Percentiles rank a stretch among this genome's conserved stretches.
phyloP scores from a whole-genome alignment of 2,329 filamentous ascomycete genomes.

The Epichloe scottii region DNA sequence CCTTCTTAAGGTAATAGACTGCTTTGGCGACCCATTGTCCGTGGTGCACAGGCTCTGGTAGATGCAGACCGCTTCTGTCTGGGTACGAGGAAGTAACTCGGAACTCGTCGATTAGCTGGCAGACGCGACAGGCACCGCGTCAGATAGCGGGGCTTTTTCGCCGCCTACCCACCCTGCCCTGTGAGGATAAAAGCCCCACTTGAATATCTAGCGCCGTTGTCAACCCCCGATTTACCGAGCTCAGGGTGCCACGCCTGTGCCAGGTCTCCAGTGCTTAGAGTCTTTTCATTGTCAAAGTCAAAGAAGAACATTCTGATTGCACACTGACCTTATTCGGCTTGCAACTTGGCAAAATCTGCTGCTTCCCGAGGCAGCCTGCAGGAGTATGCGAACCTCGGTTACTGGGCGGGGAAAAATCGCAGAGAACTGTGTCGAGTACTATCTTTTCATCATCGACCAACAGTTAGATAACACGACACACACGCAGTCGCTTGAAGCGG shows the following conservation, averaged over 20 bases:
- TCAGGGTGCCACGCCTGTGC: too few relatives aligned
- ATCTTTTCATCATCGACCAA: slow-evolving; percentile 57
- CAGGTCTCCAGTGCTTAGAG: too few relatives aligned
- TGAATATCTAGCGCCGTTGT: too few relatives aligned
- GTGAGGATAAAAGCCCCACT: too few relatives aligned
- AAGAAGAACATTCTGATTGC: background rate
- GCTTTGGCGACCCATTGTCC: background rate
- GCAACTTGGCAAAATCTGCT: background rate
- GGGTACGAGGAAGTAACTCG: too few relatives aligned
- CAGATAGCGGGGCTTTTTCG: too few relatives aligned
- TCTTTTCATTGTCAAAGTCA: background rate
- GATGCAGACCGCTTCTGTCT: background rate
- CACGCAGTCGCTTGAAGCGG: slow-evolving; percentile 53
- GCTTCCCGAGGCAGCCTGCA: background rate
- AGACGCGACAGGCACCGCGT: too few relatives aligned
- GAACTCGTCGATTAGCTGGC: too few relatives aligned
- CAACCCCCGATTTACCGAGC: too few relatives aligned
- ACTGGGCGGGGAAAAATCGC: slow-evolving; percentile 33
- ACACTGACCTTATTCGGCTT: background rate
- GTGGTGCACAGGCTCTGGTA: background rate
- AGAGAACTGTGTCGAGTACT: slow-evolving; percentile 80
- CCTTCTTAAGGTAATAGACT: too few relatives aligned
- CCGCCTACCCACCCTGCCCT: too few relatives aligned
- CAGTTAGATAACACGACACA: slow-evolving; percentile 40
- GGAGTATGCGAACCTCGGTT: background rate